Base-by-base conservation (phyloP, 441 rosid species). In the Eruca vesicaria region DNA sequence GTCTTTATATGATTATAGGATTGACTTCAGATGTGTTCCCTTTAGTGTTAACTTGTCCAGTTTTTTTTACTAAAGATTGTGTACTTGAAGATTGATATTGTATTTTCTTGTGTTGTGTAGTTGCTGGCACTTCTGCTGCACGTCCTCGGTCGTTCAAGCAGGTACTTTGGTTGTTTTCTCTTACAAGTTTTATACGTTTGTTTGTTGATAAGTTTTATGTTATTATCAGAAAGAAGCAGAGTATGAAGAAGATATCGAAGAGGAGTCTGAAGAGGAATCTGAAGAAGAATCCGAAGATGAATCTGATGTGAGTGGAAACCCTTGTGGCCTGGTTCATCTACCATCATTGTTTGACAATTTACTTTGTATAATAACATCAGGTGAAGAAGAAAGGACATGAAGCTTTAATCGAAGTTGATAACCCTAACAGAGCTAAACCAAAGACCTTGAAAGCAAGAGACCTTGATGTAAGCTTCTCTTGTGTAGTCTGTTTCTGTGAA, bases 71-170 rank as follows among this genome's bases (percentile, higher is more conserved):
- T 29, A 31, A 35, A 29, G 66, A 9, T 33, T 11, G 12, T 26
- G 3, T 56, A 20, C 11, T 32, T 41, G 38, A 18, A 2, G 56
- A 63, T 56, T 16, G 62, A 41, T 35, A 32, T 32, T 23, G 0
- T 9, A 9, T 52, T 52, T 62, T 8, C 3, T 8, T 62, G 20
- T 19, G 11, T 32, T 78, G 60, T 88, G 83, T 86, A 93, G 99
- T 84, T 86, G 92, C 99, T 32, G 99, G 99, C 45, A 90, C 94
- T 60, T 91, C 99, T 36, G 56, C 89, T 52, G 57, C 89, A 2
- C 97, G 98, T 26, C 97, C 98, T 76, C 89, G 91, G 11, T 83
- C 94, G 15, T 96, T 96, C 80, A 93, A 82, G 78, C 82, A 78
- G 90, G 98, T 92, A 43, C 33, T 1, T 77, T 31, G 41, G 35